A percentile compares a stretch with the other conserved stretches of the same genome.
phyloP scores from a whole-genome alignment of 768 basidiomycete species.

The Pholiota molesta region DNA sequence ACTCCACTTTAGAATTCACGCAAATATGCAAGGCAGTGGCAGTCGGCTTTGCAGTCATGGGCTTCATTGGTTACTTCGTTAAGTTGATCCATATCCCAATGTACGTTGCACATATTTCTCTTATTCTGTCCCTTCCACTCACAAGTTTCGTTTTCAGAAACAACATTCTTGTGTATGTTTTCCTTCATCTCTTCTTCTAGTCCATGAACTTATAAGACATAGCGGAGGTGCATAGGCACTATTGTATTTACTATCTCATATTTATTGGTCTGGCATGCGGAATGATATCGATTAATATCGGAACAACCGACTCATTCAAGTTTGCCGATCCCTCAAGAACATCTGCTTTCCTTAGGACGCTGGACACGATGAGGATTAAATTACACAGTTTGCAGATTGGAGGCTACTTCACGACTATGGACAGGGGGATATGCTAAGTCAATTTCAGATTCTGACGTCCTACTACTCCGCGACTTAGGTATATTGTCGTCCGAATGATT shows the following conservation, averaged over 20 bases:
- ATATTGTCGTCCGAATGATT: slow-evolving; percentile 7
- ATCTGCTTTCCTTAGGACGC: neutral
- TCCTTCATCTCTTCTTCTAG: neutral
- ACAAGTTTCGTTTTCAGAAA: slow-evolving; percentile 58
- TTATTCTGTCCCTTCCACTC: slow-evolving; percentile 13
- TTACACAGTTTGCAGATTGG: neutral
- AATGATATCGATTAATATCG: neutral
- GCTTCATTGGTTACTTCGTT: slow-evolving; percentile 98
- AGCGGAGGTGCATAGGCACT: slow-evolving; percentile 75
- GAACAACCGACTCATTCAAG: neutral
- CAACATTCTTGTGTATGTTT: slow-evolving; percentile 94
- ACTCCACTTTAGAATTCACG: slow-evolving; percentile 73
- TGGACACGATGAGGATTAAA: neutral
- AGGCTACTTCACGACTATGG: slow-evolving; percentile 5
- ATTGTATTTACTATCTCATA: slow-evolving; percentile 25
- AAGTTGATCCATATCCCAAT: slow-evolving; percentile 99
- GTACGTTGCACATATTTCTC: slow-evolving; percentile 51
- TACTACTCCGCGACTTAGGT: slow-evolving; percentile 1
- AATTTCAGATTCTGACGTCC: slow-evolving; percentile 4
- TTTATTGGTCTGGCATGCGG: slow-evolving; percentile 22
- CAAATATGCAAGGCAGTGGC: slow-evolving; percentile 97
- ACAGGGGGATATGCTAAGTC: slow-evolving; percentile 8
- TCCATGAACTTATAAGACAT: slow-evolving; percentile 29
- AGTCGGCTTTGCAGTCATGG: slow-evolving; percentile 98
- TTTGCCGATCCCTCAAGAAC: neutral